Percentiles rank a stretch among this genome's conserved stretches.
phyloP scores from a whole-genome alignment of 805 yeast species.

The Nakazawaea wyomingensis region DNA sequence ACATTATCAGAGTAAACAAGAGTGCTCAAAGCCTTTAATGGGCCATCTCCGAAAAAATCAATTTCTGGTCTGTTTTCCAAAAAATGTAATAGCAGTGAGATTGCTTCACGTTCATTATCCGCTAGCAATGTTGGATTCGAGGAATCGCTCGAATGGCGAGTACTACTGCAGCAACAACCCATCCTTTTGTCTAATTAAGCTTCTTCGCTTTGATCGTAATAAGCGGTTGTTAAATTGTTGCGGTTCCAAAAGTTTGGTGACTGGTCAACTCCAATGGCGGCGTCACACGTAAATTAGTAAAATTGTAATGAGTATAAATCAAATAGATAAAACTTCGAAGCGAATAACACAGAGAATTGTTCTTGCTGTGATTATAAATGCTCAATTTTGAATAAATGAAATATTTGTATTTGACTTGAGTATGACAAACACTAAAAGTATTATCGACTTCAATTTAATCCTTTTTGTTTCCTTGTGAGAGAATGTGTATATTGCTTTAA shows the following conservation, averaged over 20 bases:
- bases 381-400: no score
- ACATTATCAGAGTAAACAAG: constrained; percentile 92
- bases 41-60: constrained; percentile 85
- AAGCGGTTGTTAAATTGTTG: no score
- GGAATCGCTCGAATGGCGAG: constrained; percentile 41
- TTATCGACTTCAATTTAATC: no score
- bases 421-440: no score
- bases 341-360: neutral
- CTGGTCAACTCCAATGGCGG: neutral
- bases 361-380: no score
- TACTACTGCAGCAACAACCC: constrained; percentile 53
- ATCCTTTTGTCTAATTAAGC: no score
- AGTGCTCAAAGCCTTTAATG: constrained; percentile 83
- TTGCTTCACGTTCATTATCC: constrained; percentile 96
- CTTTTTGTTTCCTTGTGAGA: no score
- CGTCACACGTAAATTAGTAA: neutral
- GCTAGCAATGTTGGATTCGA: constrained; percentile 79
- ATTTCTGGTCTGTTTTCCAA: constrained; percentile 84
- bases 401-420: no score
- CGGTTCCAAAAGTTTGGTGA: neutral
- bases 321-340: neutral
- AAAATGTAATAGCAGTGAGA: constrained; percentile 80
- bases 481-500: no score
- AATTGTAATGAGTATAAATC: neutral
- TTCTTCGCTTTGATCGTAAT: no score